Evolutionary conservation across 768 basidiomycete genomes (phyloP).

Genomic region (Coprinopsis marcescibilis): DNA sequence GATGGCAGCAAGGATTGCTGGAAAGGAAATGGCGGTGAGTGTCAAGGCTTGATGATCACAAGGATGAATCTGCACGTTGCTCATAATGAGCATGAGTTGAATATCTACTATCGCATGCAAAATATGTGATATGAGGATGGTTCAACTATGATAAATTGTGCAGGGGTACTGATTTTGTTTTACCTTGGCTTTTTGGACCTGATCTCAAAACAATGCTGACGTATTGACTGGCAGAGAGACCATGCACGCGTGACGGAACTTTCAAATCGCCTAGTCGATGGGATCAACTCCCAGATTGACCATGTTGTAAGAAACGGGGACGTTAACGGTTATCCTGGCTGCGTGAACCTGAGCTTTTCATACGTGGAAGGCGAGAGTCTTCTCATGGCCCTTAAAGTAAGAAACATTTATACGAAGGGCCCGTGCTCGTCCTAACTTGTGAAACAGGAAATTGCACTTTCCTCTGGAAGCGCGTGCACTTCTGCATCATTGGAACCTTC

Average conservation of each 20-base stretch:
- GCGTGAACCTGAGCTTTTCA: constrained; percentile 91
- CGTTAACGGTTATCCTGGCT: constrained; percentile 86
- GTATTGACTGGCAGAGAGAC: constrained; percentile 57
- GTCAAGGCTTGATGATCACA: constrained; percentile 11
- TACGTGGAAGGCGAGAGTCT: constrained; percentile 98
- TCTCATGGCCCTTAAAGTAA: constrained; percentile 91
- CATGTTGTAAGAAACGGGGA: constrained; percentile 95
- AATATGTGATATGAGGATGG: constrained; percentile 31
- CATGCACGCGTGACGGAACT: constrained; percentile 67
- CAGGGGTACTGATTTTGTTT: constrained; percentile 88
- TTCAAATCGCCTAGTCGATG: constrained; percentile 73
- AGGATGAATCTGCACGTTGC: constrained; percentile 44
- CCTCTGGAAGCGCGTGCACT: constrained; percentile 97
- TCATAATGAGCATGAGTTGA: constrained; percentile 32
- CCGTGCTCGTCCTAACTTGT: neutral
- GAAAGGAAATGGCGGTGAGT: constrained; percentile 89
- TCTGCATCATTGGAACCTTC: constrained; percentile 98
- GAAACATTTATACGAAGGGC: neutral
- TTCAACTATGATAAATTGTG: constrained; percentile 63
- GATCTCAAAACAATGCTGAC: constrained; percentile 4
- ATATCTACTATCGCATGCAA: constrained; percentile 28
- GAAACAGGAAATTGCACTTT: constrained; percentile 88
- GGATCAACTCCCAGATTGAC: constrained; percentile 80
- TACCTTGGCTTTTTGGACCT: neutral
- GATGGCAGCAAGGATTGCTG: constrained; percentile 90